A percentile compares a stretch with the other conserved stretches of the same genome.
Conservation (phyloP, 169 alveolate genomes). For the Ichthyophthirius multifiliis region DNA sequence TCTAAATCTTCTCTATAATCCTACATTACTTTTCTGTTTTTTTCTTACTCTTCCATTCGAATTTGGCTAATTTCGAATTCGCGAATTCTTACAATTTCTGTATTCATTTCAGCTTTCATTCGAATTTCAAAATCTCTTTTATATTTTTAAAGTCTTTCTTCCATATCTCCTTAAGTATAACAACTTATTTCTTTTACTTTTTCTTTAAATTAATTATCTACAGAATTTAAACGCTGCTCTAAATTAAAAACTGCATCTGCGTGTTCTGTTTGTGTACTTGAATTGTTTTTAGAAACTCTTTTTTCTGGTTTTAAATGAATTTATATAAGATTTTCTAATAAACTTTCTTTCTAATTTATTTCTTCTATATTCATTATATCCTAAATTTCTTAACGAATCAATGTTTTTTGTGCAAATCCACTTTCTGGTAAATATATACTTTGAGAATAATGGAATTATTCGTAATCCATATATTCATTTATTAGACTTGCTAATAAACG, state of each 20-base stretch:
- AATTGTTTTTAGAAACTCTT: conserved; percentile 14
- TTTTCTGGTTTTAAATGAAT: neutral
- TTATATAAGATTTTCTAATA: conserved; percentile 10
- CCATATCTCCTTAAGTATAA: conserved; percentile 23
- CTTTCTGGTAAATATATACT: conserved; percentile 33
- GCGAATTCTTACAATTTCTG: conserved; percentile 24
- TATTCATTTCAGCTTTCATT: conserved; percentile 26
- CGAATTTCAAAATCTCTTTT: conserved; percentile 32
- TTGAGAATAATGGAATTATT: conserved; percentile 4
- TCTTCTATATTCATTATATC: conserved; percentile 8
- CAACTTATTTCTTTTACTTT: conserved; percentile 19
- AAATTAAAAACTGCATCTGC: conserved; percentile 40
- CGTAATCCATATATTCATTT: conserved; percentile 18
- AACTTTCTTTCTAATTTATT: neutral
- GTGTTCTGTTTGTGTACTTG: conserved; percentile 25
- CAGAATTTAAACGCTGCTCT: conserved; percentile 22
- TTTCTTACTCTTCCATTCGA: conserved; percentile 31
- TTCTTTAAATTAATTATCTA: conserved; percentile 18
- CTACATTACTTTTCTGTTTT: conserved; percentile 14
- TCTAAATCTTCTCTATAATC: conserved; percentile 39
- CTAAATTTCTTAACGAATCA: conserved; percentile 12
- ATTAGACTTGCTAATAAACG: conserved; percentile 32
- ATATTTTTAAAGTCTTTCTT: conserved; percentile 16
- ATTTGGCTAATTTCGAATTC: conserved; percentile 27
- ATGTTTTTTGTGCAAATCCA: conserved; percentile 14